These are phyloP conservation scores for Emericellopsis terricola DNA, from an alignment of 495 filamentous ascomycete genomes.

Conservation along the genomic window DNA sequence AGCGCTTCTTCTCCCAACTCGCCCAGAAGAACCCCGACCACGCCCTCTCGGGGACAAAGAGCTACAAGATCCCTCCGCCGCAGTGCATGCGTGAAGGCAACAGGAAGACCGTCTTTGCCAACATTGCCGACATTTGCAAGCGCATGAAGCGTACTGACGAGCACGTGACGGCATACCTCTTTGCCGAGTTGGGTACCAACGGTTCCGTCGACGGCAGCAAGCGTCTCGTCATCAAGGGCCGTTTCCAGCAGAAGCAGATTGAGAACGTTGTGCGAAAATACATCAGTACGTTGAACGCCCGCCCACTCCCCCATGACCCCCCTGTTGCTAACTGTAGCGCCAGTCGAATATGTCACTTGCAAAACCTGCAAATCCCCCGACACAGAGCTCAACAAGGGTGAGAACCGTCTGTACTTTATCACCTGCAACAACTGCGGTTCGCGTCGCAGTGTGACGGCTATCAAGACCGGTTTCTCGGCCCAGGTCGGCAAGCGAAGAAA, in stretches of 20 bases:
- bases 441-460: conserved; percentile 80
- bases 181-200: conserved; percentile 93
- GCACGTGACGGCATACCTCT: conserved; percentile 91
- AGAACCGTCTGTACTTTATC: conserved; percentile 84
- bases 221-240: conserved; percentile 93
- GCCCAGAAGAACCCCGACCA: conserved; percentile 90
- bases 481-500: conserved; percentile 89
- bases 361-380: conserved; percentile 91
- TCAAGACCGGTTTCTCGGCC: conserved; percentile 99
- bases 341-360: conserved; percentile 93
- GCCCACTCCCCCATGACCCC: not conserved
- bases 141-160: conserved; percentile 95
- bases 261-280: conserved; percentile 89
- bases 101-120: conserved; percentile 99
- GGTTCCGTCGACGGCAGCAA: conserved; percentile 84
- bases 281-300: conserved; percentile 47
- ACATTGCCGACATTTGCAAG: conserved; percentile 44
- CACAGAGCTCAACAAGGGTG: conserved; percentile 93
- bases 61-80: conserved; percentile 98
- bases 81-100: conserved; percentile 98
- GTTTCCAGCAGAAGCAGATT: conserved; percentile 96
- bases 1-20: conserved; percentile 81
- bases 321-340: not conserved
- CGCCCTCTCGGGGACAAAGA: conserved; percentile 66
- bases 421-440: conserved; percentile 78